A percentile compares a stretch with the other conserved stretches of the same genome.
Conservation (phyloP, 352 stramenopile species). For the Pythium pyrilobum region DNA sequence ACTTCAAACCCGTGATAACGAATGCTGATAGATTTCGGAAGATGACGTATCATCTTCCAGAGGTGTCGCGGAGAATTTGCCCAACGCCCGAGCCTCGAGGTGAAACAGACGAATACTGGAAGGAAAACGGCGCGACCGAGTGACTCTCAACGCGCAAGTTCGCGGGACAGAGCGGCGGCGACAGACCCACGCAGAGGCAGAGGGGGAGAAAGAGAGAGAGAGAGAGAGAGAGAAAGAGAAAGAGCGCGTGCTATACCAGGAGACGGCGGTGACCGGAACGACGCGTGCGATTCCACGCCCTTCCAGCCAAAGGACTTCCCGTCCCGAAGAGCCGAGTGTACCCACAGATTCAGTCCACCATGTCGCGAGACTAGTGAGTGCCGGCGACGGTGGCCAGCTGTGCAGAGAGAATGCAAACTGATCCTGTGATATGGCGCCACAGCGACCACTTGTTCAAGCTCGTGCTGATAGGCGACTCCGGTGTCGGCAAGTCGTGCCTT, state of each 20-base stretch:
- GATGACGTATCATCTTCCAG: neutral
- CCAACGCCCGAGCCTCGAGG: neutral
- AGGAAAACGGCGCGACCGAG: constrained; percentile 1
- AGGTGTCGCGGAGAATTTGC: constrained; percentile 17
- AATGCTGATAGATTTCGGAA: neutral
- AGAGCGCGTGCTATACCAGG: neutral
- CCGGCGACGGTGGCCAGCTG: neutral
- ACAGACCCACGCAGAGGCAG: too few species aligned
- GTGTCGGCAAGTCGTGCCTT: constrained; percentile 98
- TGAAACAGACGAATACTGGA: constrained; percentile 20
- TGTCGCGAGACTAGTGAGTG: constrained; percentile 78
- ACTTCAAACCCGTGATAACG: neutral
- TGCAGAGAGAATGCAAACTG: neutral
- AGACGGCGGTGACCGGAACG: neutral
- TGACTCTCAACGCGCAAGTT: too few species aligned
- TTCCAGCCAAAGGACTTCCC: too few species aligned
- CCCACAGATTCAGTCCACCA: constrained; percentile 19
- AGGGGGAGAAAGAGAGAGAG: too few species aligned
- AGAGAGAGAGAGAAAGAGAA: neutral
- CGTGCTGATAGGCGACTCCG: constrained; percentile 97
- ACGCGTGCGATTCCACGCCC: neutral
- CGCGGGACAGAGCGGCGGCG: too few species aligned
- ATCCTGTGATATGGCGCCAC: too few species aligned
- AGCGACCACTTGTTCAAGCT: constrained; percentile 98
- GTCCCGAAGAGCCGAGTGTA: neutral